Percentiles rank a stretch among this genome's conserved stretches.
These are phyloP conservation scores for Melanopsichium pennsylvanicum DNA, from an alignment of 1,284 basidiomycete genomes.

Conservation along the genomic window DNA sequence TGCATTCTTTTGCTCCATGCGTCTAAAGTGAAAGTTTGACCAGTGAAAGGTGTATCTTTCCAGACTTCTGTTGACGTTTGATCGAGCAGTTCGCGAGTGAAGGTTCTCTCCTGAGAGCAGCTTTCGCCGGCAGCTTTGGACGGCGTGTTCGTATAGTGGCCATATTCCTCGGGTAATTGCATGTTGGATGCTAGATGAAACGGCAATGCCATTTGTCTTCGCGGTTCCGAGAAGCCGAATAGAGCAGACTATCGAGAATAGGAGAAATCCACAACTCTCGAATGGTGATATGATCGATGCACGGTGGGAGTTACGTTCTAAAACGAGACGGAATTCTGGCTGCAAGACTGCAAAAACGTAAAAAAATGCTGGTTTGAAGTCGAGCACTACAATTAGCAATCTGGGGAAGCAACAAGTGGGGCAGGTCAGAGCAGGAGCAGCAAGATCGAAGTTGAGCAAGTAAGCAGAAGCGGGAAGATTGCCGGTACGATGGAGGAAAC, in stretches of 20 bases:
- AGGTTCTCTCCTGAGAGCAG: neutral
- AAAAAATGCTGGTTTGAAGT: neutral
- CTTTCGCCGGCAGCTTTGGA: neutral
- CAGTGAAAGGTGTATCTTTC: neutral
- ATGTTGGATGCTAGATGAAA: conserved; percentile 2
- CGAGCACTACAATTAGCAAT: conserved; percentile 4
- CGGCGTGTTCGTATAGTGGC: neutral
- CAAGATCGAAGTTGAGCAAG: neutral
- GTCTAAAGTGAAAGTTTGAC: conserved; percentile 7
- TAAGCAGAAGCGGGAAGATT: neutral
- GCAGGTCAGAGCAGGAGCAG: conserved; percentile 3
- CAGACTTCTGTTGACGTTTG: conserved; percentile 5
- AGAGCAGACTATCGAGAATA: no score
- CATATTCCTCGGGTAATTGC: neutral
- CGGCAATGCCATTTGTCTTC: conserved; percentile 6
- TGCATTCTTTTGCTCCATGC: conserved; percentile 4
- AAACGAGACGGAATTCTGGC: no score
- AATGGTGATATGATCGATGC: no score
- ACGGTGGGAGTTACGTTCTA: no score
- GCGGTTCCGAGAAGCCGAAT: no score
- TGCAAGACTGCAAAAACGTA: no score
- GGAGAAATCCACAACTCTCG: no score
- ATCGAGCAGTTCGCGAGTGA: neutral
- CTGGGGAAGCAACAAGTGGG: neutral
- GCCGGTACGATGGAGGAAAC: neutral